phyloP scores from a whole-genome alignment of 768 basidiomycete species.

The Rhizopogon vinicolor region DNA sequence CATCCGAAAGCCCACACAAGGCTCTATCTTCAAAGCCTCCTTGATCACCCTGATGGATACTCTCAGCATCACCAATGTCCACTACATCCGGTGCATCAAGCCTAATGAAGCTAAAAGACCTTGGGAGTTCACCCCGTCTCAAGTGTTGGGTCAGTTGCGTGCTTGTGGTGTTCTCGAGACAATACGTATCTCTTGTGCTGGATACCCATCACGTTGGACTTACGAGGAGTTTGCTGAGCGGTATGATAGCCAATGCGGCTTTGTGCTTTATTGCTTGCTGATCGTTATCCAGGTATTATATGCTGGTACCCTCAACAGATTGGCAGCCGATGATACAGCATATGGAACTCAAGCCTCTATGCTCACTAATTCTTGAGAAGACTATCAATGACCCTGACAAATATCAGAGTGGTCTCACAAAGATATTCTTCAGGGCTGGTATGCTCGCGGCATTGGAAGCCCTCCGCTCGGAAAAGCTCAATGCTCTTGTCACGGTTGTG shows the following conservation, averaged over 20 bases:
- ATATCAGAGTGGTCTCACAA: slow-evolving; percentile 94
- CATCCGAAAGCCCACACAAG: slow-evolving; percentile 92
- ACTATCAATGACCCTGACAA: slow-evolving; percentile 94
- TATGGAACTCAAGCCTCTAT: slow-evolving; percentile 76
- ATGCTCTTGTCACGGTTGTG: slow-evolving; percentile 88
- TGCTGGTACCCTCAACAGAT: slow-evolving; percentile 83
- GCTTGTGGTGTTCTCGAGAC: slow-evolving; percentile 99
- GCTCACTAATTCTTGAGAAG: slow-evolving; percentile 75
- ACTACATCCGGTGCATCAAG: slow-evolving; percentile 99
- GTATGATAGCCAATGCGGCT: slow-evolving; percentile 37
- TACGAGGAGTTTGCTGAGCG: slow-evolving; percentile 98
- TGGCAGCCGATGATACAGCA: slow-evolving; percentile 87
- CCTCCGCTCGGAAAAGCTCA: slow-evolving; percentile 81
- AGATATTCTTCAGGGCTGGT: slow-evolving; percentile 99
- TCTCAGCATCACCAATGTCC: slow-evolving; percentile 94
- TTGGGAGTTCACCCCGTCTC: slow-evolving; percentile 95
- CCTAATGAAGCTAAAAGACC: slow-evolving; percentile 95
- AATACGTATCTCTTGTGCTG: slow-evolving; percentile 97
- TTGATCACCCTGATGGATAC: slow-evolving; percentile 95
- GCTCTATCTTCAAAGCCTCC: slow-evolving; percentile 97
- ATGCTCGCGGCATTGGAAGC: slow-evolving; percentile 97
- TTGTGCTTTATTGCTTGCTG: slow-evolving; percentile 8
- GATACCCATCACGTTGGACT: slow-evolving; percentile 97
- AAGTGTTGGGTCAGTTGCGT: slow-evolving; percentile 90
- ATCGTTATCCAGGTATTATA: slow-evolving; percentile 73